Conservation (phyloP, 2,329 filamentous ascomycete genomes). For the Gremmenia infestans region DNA sequence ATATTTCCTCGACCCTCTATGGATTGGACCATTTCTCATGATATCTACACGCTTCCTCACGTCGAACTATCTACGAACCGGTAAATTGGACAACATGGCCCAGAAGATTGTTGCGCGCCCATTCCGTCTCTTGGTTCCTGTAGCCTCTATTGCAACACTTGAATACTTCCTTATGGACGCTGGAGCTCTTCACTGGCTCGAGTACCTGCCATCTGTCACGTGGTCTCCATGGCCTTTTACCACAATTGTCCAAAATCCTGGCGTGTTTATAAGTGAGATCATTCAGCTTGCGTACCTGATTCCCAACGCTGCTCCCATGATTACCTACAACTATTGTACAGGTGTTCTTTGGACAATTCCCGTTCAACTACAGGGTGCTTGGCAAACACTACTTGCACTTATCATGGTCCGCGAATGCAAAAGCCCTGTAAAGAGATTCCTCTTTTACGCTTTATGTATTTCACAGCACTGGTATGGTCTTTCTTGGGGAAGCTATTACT, state of each 20-base stretch:
- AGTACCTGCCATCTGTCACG: constrained; percentile 41
- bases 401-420: constrained; percentile 42
- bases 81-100: constrained; percentile 38
- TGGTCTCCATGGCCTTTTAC: constrained; percentile 46
- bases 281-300: constrained; percentile 42
- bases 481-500: constrained; percentile 42
- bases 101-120: constrained; percentile 40
- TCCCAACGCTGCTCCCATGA: constrained; percentile 43
- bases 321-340: constrained; percentile 44
- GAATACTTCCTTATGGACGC: constrained; percentile 44
- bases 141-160: constrained; percentile 37
- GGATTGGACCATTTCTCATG: constrained; percentile 45
- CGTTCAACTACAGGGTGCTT: constrained; percentile 43
- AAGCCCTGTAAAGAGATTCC: constrained; percentile 41
- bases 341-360: constrained; percentile 47
- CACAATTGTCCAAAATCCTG: constrained; percentile 35
- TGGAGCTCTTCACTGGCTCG: constrained; percentile 38
- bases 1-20: constrained; percentile 41
- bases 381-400: constrained; percentile 38
- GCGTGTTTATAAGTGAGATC: constrained; percentile 39
- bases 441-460: constrained; percentile 39
- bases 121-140: constrained; percentile 43
- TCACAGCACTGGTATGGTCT: constrained; percentile 42
- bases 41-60: constrained; percentile 43
- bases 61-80: constrained; percentile 37